Percentiles rank a stretch among this genome's conserved stretches.
Evolutionary conservation across 331 rosid genomes (phyloP).

Genomic region (Quercus phellos): DNA sequence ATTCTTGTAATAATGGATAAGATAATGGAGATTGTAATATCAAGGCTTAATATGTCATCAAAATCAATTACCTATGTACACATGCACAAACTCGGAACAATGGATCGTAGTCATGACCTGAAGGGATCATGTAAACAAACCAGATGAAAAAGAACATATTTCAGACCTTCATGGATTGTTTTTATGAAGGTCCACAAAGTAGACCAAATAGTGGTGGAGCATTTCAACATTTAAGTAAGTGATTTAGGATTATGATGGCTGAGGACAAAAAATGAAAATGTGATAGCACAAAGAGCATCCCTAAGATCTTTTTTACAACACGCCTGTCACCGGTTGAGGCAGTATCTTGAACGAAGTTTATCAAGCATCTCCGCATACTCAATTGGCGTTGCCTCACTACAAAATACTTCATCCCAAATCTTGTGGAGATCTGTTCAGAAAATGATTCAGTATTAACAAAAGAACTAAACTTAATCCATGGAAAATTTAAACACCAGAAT

Average conservation of each 20-base stretch:
- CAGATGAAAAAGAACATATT: not conserved
- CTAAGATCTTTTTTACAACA: slow-evolving; percentile 1
- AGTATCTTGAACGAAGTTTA: slow-evolving; percentile 58
- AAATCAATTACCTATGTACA: not conserved
- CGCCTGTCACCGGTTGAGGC: slow-evolving; percentile 25
- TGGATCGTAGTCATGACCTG: not conserved
- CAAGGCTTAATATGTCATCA: not conserved
- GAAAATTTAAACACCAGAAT: too few species aligned
- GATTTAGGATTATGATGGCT: not conserved
- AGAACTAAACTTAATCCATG: not conserved
- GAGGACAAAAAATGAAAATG: not conserved
- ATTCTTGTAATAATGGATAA: too few species aligned
- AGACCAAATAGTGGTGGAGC: not conserved
- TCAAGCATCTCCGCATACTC: slow-evolving; percentile 68
- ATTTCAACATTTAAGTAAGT: not conserved
- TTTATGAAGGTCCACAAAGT: not conserved
- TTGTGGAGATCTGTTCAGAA: slow-evolving; percentile 54
- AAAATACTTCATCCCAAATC: slow-evolving; percentile 78
- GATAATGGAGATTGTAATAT: not conserved
- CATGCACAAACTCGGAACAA: not conserved
- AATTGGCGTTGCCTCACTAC: slow-evolving; percentile 60
- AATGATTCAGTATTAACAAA: slow-evolving; percentile 8
- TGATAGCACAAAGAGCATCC: not conserved
- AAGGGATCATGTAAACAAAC: not conserved
- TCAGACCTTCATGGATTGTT: not conserved